phyloP scores from a whole-genome alignment of 106 monocot species.

The Dioscorea dumetorum region DNA sequence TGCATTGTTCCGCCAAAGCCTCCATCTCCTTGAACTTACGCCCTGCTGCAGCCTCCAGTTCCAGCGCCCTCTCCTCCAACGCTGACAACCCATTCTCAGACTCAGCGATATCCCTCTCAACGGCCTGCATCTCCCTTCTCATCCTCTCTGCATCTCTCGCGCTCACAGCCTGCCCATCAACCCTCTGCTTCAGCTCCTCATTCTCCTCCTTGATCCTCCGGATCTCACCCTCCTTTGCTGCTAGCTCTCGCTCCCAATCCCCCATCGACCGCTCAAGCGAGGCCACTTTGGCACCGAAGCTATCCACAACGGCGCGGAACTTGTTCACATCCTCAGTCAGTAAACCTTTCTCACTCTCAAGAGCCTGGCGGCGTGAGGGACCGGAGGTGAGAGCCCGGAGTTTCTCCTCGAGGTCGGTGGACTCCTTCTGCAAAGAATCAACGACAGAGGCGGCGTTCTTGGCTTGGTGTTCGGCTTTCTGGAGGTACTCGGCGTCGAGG shows the following conservation, averaged over 20 bases:
- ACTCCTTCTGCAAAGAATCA: constrained; percentile 32
- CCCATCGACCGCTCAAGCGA: constrained; percentile 27
- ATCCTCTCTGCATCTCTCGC: constrained; percentile 73
- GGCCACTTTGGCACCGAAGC: constrained; percentile 23
- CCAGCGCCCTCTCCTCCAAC: constrained; percentile 69
- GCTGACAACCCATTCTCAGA: constrained; percentile 35
- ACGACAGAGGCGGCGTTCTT: constrained; percentile 7
- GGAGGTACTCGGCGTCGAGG: constrained; percentile 48
- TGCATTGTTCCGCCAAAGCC: constrained; percentile 42
- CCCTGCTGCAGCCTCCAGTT: constrained; percentile 28
- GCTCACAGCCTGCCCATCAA: constrained; percentile 51
- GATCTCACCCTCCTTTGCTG: constrained; percentile 53
- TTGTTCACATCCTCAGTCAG: constrained; percentile 52
- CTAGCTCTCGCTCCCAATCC: constrained; percentile 41
- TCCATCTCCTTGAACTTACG: constrained; percentile 53
- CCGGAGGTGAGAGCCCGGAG: constrained; percentile 16
- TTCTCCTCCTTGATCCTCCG: constrained; percentile 43
- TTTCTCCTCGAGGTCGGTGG: constrained; percentile 34
- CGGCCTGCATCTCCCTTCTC: constrained; percentile 57
- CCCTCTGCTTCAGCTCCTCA: constrained; percentile 39
- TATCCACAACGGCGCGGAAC: constrained; percentile 49
- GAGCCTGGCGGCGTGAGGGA: constrained; percentile 31
- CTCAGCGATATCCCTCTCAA: constrained; percentile 69
- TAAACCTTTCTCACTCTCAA: constrained; percentile 31
- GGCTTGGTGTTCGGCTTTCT: constrained; percentile 11